A percentile compares a stretch with the other conserved stretches of the same genome.
These are phyloP conservation scores for Xylariaceae sp. DNA, from an alignment of 2,329 filamentous ascomycete species.

Conservation along the genomic window DNA sequence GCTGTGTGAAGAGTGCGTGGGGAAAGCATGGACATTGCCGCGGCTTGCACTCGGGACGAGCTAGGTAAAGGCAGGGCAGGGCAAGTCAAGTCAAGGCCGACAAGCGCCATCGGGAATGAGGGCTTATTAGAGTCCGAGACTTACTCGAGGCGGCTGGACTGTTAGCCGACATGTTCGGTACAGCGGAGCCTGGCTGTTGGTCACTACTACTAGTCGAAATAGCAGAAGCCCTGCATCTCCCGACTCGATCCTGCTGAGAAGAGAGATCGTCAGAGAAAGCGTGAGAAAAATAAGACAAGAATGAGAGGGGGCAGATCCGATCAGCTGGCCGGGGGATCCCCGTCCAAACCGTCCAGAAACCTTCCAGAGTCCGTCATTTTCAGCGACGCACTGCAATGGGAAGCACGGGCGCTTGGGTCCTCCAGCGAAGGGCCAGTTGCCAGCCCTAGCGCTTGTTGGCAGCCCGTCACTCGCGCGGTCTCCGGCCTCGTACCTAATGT, in stretches of 20 bases:
- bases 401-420: background rate
- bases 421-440: background rate
- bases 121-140: constrained; percentile 9
- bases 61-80: background rate
- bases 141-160: constrained; percentile 15
- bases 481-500: constrained; percentile 2
- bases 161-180: constrained; percentile 12
- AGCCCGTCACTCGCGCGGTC: constrained; percentile 6
- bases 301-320: background rate
- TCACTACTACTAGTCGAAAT: constrained; percentile 1
- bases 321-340: constrained; percentile 12
- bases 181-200: constrained; percentile 8
- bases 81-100: background rate
- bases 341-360: constrained; percentile 9
- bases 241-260: background rate
- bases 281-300: background rate
- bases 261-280: constrained; percentile 13
- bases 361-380: constrained; percentile 1
- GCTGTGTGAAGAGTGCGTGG: background rate
- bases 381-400: constrained; percentile 9
- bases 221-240: constrained; percentile 1
- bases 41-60: background rate
- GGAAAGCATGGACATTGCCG: background rate
- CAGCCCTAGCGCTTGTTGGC: background rate
- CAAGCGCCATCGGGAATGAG: background rate